Percentiles rank a stretch among this genome's conserved stretches.
Evolutionary conservation across 2,329 filamentous ascomycete genomes (phyloP).

Genomic region (Parastagonospora nodorum): DNA sequence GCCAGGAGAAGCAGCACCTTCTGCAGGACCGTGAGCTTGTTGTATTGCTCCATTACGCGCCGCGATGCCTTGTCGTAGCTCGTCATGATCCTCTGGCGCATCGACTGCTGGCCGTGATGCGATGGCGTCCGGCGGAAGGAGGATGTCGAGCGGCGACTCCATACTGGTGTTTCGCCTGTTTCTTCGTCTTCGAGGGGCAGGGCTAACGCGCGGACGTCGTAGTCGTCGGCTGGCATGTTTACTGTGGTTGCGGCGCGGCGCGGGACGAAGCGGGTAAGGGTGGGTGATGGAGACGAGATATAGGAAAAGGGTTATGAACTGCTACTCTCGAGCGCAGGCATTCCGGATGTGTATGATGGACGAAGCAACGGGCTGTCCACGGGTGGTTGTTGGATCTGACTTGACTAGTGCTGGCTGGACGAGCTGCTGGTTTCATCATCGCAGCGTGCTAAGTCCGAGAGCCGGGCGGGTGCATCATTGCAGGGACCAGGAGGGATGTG

Average conservation of each 20-base stretch:
- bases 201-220: constrained; percentile 59
- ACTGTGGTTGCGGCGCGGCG: constrained; percentile 8
- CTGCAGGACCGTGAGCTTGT: constrained; percentile 64
- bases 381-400: constrained; percentile 11
- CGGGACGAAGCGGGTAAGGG: constrained; percentile 13
- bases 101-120: constrained; percentile 32
- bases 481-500: neutral
- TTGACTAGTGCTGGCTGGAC: constrained; percentile 16
- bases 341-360: constrained; percentile 8
- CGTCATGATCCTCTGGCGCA: constrained; percentile 49
- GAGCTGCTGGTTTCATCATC: constrained; percentile 27
- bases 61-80: constrained; percentile 53
- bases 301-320: constrained; percentile 7
- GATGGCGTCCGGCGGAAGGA: constrained; percentile 48
- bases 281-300: neutral
- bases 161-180: constrained; percentile 55
- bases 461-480: constrained; percentile 16
- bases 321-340: constrained; percentile 8
- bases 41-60: constrained; percentile 57
- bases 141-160: constrained; percentile 54
- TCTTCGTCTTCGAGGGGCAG: constrained; percentile 57
- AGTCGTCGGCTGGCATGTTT: constrained; percentile 52
- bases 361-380: neutral
- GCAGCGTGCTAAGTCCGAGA: constrained; percentile 9
- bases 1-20: constrained; percentile 62